A percentile compares a stretch with the other conserved stretches of the same genome.
Evolutionary conservation across 257 asterid species (phyloP).

Genomic region (Solanum habrochaites): DNA sequence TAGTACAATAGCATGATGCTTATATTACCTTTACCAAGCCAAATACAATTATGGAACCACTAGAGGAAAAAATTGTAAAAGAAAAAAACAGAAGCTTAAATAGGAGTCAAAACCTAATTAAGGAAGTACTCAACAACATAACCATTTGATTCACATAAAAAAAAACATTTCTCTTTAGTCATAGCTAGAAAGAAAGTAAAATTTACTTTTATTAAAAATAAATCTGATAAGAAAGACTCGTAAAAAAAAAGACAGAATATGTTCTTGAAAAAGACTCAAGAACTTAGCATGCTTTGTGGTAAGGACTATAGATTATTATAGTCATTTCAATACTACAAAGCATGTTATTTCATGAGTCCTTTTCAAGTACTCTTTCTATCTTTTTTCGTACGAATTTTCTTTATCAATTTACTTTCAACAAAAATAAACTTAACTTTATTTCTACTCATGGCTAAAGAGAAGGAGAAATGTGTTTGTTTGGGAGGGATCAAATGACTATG

Average conservation of each 20-base stretch:
- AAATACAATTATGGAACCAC: neutral
- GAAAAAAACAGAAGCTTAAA: neutral
- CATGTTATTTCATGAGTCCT: neutral
- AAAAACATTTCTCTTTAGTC: neutral
- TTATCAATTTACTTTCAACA: too few species aligned
- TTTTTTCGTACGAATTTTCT: too few species aligned
- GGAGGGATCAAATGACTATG: neutral
- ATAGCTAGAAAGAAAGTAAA: neutral
- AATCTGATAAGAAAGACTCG: neutral
- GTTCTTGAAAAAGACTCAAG: neutral
- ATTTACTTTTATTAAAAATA: too few species aligned
- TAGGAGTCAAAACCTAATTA: neutral
- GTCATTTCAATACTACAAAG: neutral
- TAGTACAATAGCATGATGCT: neutral
- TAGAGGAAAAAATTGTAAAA: neutral
- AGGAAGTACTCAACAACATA: neutral
- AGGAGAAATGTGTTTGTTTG: neutral
- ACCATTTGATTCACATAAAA: neutral
- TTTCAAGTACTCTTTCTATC: neutral
- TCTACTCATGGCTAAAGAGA: neutral
- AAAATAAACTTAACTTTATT: too few species aligned
- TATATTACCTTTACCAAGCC: neutral
- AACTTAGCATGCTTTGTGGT: neutral
- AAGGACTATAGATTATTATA: neutral
- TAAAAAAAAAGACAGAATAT: neutral